phyloP scores from a whole-genome alignment of 2,329 filamentous ascomycete species.

The Paracoccidioides brasiliensis region DNA sequence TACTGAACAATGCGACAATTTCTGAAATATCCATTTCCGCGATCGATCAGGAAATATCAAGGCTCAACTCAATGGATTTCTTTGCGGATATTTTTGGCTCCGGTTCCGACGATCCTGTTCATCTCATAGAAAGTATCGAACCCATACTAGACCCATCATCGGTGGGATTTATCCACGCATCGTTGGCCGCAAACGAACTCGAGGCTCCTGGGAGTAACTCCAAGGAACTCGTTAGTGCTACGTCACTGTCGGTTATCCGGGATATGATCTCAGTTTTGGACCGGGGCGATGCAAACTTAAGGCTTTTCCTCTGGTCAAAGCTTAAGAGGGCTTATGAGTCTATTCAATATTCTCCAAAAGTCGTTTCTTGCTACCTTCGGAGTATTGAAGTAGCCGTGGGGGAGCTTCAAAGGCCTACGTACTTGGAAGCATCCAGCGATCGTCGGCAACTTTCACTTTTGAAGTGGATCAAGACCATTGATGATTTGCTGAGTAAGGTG shows the following conservation, averaged over 20 bases:
- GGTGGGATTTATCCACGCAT: conserved; percentile 15
- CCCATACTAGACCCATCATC: conserved; percentile 65
- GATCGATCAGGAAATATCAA: conserved; percentile 80
- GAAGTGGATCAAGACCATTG: conserved; percentile 63
- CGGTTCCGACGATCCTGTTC: conserved; percentile 64
- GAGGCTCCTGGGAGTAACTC: neutral
- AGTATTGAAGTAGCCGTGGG: conserved; percentile 71
- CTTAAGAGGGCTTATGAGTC: conserved; percentile 78
- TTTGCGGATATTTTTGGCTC: conserved; percentile 82
- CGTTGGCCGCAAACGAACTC: neutral
- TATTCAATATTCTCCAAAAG: conserved; percentile 76
- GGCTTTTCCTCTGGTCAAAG: conserved; percentile 78
- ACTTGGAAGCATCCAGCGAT: conserved; percentile 42
- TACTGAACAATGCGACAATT: conserved; percentile 82
- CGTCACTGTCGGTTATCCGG: conserved; percentile 21
- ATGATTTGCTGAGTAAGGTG: conserved; percentile 60
- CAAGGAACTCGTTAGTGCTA: neutral
- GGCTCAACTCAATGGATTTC: conserved; percentile 91
- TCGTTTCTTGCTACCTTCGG: conserved; percentile 73
- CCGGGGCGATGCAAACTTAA: conserved; percentile 66
- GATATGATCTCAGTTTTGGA: conserved; percentile 80
- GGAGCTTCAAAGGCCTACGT: conserved; percentile 51
- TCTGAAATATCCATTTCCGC: conserved; percentile 71
- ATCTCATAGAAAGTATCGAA: conserved; percentile 82
- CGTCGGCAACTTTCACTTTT: conserved; percentile 60